Base-by-base conservation (phyloP, 1,284 basidiomycete genomes). In the Mixia osmundae region DNA sequence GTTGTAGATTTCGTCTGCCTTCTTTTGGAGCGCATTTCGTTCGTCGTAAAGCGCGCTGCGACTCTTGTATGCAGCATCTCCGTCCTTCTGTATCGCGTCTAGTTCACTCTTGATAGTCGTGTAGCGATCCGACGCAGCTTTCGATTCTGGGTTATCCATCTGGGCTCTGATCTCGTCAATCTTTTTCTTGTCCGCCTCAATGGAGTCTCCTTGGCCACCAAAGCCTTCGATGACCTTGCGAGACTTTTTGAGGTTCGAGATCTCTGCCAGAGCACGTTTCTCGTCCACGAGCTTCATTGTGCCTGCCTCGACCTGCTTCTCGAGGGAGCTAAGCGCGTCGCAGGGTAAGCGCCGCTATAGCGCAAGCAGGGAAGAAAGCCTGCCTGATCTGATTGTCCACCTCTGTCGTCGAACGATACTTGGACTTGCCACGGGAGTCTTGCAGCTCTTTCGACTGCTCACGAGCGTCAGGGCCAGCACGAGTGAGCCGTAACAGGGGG, bases 231-330 rank as follows among this genome's bases (percentile, higher is more conserved):
- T 70, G 11, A 59, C 56, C 54, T 66, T 72, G 39, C 77, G 71
- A 38, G 61, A 65, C 27, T 78, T 75, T 51, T 67, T 76, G 45
- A 66, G 61, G 33, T 66, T 64, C 44, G 43, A 53, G 48, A 99
- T 91, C 52, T 97, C 89, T 48, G 71, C 67, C 15, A 99, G 65
- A 4, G 87, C 80, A 46, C 80, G 74, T 60, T 94, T 95, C 61
- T 97, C 91, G 39, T 94, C 89, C 25, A 76, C 85, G 38, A 97
- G 67, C 57, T 85, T 94, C 68, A 97, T 67, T 44, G 55, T 70
- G 16, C 89, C 91, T 7, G 78, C 76, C 53, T 95, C 89, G 42
- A 99, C 73, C 54, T 85, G 76, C 50, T 67, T 74, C 44, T 87
- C 78, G 50, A 85, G 64, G 45, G 71, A 64, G 48, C 79, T 87